Percentiles rank a stretch among this genome's conserved stretches.
These are phyloP conservation scores for Claviceps capensis DNA, from an alignment of 2,329 filamentous ascomycete genomes.

Conservation along the genomic window DNA sequence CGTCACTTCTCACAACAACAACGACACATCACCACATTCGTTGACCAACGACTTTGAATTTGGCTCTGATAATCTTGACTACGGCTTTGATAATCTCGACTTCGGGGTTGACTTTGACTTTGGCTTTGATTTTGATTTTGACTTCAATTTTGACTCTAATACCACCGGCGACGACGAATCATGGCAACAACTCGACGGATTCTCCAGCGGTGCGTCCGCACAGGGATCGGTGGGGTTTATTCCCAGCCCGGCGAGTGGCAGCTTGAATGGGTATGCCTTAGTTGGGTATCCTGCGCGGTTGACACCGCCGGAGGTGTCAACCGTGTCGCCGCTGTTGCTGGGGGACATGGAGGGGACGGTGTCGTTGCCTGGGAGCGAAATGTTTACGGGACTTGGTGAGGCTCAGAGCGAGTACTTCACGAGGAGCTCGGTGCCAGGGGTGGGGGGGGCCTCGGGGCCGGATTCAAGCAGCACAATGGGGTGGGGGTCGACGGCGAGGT, in stretches of 20 bases:
- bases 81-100: too few species aligned
- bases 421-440: conserved; percentile 11
- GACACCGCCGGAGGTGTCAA: conserved; percentile 16
- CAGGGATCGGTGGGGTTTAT: conserved; percentile 30
- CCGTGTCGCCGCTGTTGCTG: conserved; percentile 28
- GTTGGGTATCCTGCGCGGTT: conserved; percentile 19
- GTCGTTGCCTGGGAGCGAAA: conserved; percentile 21
- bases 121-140: too few species aligned
- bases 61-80: too few species aligned
- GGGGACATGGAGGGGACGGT: conserved; percentile 23
- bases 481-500: background rate
- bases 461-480: too few species aligned
- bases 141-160: too few species aligned
- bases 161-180: conserved; percentile 27
- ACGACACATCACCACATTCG: conserved; percentile 21
- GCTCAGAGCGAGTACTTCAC: conserved; percentile 15
- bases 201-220: conserved; percentile 19
- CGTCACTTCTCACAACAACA: conserved; percentile 18
- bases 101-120: too few species aligned
- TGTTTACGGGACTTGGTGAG: conserved; percentile 12
- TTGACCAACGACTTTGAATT: conserved; percentile 27
- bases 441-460: background rate
- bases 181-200: conserved; percentile 28
- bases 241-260: conserved; percentile 36
- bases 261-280: conserved; percentile 36